A percentile compares a stretch with the other conserved stretches of the same genome.
phyloP scores from a whole-genome alignment of 2,329 filamentous ascomycete species.

The Cladosporium sp. region DNA sequence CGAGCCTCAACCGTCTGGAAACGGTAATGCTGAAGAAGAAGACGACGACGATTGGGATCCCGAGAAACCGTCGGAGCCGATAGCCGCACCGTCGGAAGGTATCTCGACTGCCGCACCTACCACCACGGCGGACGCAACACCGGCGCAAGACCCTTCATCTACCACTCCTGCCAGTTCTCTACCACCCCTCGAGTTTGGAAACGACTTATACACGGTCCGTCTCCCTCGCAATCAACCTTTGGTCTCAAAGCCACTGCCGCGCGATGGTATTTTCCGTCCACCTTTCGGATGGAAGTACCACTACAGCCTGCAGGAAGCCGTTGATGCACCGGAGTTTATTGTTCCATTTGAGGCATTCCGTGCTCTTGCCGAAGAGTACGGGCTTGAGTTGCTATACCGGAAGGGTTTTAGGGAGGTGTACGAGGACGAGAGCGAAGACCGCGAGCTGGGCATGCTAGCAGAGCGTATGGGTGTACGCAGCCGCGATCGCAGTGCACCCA shows the following conservation, averaged over 20 bases:
- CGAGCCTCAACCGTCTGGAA: constrained; percentile 34
- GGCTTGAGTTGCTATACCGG: constrained; percentile 90
- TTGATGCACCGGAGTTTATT: constrained; percentile 96
- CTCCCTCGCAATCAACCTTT: constrained; percentile 64
- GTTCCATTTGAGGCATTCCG: constrained; percentile 98
- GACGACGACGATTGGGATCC: constrained; percentile 35
- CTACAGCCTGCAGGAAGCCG: constrained; percentile 92
- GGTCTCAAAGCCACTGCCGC: constrained; percentile 53
- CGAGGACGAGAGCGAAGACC: constrained; percentile 84
- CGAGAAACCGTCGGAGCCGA: constrained; percentile 43
- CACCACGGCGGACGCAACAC: constrained; percentile 20
- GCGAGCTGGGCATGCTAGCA: constrained; percentile 74
- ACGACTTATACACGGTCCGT: constrained; percentile 84
- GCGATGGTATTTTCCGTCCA: constrained; percentile 86
- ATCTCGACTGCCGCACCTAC: constrained; percentile 33
- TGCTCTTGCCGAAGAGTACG: constrained; percentile 92
- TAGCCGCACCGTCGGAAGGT: constrained; percentile 20
- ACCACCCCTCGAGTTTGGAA: constrained; percentile 72
- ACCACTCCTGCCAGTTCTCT: constrained; percentile 11
- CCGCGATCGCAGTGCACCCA: constrained; percentile 47
- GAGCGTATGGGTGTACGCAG: constrained; percentile 94
- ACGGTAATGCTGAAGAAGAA: constrained; percentile 22
- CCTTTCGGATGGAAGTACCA: constrained; percentile 98
- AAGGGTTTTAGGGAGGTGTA: constrained; percentile 89
- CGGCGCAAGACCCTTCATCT: constrained; percentile 15